Percentiles rank a stretch among this genome's conserved stretches.
Evolutionary conservation across 345 rosid genomes (phyloP).

Genomic region (Laguncularia racemosa): DNA sequence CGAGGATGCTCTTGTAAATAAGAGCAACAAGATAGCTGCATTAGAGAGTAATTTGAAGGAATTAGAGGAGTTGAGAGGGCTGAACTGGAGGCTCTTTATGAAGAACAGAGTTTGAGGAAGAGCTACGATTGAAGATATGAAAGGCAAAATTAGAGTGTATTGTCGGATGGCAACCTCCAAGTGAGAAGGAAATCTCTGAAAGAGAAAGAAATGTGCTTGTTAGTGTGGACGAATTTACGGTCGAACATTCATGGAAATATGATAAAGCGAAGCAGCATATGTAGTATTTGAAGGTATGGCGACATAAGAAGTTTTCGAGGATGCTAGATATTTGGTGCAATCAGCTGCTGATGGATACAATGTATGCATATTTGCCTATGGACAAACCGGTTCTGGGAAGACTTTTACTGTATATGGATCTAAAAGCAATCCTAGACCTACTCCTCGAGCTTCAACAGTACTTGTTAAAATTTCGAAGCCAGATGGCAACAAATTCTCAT

Average conservation of each 20-base stretch:
- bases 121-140: slow-evolving; percentile 79
- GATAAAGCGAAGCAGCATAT: slow-evolving; percentile 81
- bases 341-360: slow-evolving; percentile 96
- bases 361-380: slow-evolving; percentile 95
- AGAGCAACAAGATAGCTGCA: slow-evolving; percentile 42
- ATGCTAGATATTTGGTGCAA: slow-evolving; percentile 83
- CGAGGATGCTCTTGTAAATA: slow-evolving; percentile 44
- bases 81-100: slow-evolving; percentile 77
- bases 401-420: slow-evolving; percentile 93
- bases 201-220: slow-evolving; percentile 38
- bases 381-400: slow-evolving; percentile 98
- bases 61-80: slow-evolving; percentile 82
- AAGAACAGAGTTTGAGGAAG: slow-evolving; percentile 83
- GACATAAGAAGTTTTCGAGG: slow-evolving; percentile 78
- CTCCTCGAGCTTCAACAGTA: slow-evolving; percentile 83
- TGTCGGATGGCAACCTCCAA: slow-evolving; percentile 84
- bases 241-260: slow-evolving; percentile 93
- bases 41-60: slow-evolving; percentile 71
- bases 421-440: slow-evolving; percentile 67
- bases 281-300: slow-evolving; percentile 75
- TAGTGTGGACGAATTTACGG: slow-evolving; percentile 74
- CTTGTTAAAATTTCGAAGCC: slow-evolving; percentile 69
- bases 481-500: slow-evolving; percentile 74
- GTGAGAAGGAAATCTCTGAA: slow-evolving; percentile 64
- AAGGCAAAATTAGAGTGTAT: slow-evolving; percentile 88